Evolutionary conservation across 805 yeast species (phyloP).

Genomic region (Kodamaea laetipori): DNA sequence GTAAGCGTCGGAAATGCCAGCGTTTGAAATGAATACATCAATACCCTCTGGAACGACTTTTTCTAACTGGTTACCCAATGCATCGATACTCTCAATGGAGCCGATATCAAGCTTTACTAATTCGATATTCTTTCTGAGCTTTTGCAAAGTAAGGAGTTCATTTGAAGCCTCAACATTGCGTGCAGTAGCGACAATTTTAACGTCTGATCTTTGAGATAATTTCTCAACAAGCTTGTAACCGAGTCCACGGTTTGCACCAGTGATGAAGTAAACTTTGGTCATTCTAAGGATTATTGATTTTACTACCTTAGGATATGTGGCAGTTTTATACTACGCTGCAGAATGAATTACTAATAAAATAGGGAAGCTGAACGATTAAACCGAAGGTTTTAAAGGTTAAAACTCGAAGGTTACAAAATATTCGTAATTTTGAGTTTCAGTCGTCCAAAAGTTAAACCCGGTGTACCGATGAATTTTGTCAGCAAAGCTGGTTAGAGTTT

Average conservation of each 20-base stretch:
- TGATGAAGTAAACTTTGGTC: constrained; percentile 29
- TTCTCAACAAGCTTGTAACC: constrained; percentile 25
- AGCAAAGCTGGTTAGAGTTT: too few species aligned
- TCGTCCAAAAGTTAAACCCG: too few species aligned
- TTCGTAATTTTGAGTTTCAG: too few species aligned
- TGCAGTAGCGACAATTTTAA: constrained; percentile 44
- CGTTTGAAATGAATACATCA: constrained; percentile 39
- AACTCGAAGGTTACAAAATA: too few species aligned
- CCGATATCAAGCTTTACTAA: constrained; percentile 24
- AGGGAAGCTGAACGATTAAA: too few species aligned
- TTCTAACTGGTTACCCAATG: constrained; percentile 13
- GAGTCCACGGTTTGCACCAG: constrained; percentile 48
- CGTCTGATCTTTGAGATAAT: constrained; percentile 12
- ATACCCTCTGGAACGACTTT: constrained; percentile 18
- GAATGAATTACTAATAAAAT: too few species aligned
- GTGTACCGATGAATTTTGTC: too few species aligned
- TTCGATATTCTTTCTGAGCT: constrained; percentile 15
- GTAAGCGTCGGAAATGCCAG: constrained; percentile 23
- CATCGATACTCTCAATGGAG: constrained; percentile 23
- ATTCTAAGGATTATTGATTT: too few species aligned
- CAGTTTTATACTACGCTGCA: too few species aligned
- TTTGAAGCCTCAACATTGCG: constrained; percentile 32
- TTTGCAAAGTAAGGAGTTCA: constrained; percentile 15
- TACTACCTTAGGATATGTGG: too few species aligned
- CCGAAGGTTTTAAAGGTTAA: too few species aligned